Evolutionary conservation across 208 protist genomes (phyloP).

Genomic region (Herpetomonas tarakana): DNA sequence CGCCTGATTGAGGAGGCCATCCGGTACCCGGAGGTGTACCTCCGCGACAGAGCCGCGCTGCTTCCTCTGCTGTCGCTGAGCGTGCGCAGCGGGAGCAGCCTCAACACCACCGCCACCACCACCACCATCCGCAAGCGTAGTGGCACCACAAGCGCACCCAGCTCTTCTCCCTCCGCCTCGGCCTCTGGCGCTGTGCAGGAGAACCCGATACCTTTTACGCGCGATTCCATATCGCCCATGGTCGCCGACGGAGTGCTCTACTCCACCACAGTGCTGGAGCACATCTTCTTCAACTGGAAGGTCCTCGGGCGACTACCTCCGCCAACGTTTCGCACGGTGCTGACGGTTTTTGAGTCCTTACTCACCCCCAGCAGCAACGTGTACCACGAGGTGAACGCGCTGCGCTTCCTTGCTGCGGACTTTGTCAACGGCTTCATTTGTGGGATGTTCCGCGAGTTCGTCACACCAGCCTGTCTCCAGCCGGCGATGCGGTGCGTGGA

Average conservation of each 20-base stretch:
- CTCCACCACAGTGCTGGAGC: conserved; percentile 25
- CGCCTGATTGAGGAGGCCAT: conserved; percentile 29
- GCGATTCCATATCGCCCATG: no score
- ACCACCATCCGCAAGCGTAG: not conserved
- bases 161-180: no score
- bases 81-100: conserved; percentile 10
- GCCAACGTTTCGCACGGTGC: conserved; percentile 14
- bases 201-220: no score
- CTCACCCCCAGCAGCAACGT: conserved; percentile 32
- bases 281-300: conserved; percentile 65
- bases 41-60: conserved; percentile 16
- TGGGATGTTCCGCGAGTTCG: conserved; percentile 54
- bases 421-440: conserved; percentile 68
- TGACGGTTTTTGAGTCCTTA: conserved; percentile 26
- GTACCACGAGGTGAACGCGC: conserved; percentile 38
- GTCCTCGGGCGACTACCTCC: conserved; percentile 31
- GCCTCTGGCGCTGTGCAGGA: no score
- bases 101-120: conserved; percentile 11
- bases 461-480: conserved; percentile 26
- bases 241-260: conserved; percentile 18
- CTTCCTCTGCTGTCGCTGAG: conserved; percentile 16
- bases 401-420: conserved; percentile 38
- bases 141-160: not conserved
- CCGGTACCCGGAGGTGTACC: conserved; percentile 27
- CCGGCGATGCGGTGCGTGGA: conserved; percentile 25